Evolutionary conservation across 2,329 filamentous ascomycete species (phyloP).

Genomic region (Thelonectria olida): DNA sequence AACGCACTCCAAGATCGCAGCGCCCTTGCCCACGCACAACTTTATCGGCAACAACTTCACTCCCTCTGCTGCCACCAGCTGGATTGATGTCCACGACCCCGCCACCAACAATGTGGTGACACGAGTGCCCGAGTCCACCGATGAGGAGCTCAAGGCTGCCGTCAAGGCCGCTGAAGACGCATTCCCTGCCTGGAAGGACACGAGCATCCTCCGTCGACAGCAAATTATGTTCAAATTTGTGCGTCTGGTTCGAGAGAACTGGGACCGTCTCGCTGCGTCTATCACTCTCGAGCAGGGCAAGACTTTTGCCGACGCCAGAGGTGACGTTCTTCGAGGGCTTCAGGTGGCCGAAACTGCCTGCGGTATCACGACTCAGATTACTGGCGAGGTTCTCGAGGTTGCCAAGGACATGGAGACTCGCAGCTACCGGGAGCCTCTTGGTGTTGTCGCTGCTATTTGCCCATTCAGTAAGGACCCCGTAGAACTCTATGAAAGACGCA

Average conservation of each 20-base stretch:
- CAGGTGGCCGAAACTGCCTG: constrained; percentile 81
- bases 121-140: constrained; percentile 72
- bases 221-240: constrained; percentile 83
- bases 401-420: constrained; percentile 82
- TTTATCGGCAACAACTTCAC: constrained; percentile 80
- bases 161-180: constrained; percentile 75
- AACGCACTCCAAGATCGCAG: constrained; percentile 51
- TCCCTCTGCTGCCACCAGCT: constrained; percentile 69
- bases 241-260: constrained; percentile 74
- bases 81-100: constrained; percentile 80
- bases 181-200: constrained; percentile 72
- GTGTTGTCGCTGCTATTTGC: constrained; percentile 78
- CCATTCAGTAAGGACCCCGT: constrained; percentile 71
- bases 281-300: constrained; percentile 82
- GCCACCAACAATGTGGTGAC: constrained; percentile 83
- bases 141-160: constrained; percentile 72
- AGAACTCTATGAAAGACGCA: too few relatives aligned
- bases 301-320: constrained; percentile 77
- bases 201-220: constrained; percentile 72
- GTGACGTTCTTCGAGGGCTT: constrained; percentile 76
- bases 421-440: constrained; percentile 76
- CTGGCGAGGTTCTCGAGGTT: constrained; percentile 79
- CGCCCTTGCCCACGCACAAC: constrained; percentile 73
- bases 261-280: constrained; percentile 76
- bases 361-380: constrained; percentile 75